Base-by-base conservation (phyloP, 345 rosid genomes). In the Theobroma cacao region DNA sequence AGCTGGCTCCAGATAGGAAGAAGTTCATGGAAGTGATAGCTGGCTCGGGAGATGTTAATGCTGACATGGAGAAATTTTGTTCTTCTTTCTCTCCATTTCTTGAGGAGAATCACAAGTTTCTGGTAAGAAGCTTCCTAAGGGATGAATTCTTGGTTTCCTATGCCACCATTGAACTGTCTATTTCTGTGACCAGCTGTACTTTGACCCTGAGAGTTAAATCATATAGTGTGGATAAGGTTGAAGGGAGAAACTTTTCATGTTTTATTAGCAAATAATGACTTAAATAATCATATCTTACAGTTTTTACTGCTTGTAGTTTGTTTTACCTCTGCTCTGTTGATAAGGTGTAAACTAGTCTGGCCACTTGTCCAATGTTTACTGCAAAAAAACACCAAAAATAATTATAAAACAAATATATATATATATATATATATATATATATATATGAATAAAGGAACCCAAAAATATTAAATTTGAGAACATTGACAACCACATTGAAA, bases 1-100 rank as follows among this genome's bases (percentile, higher is more conserved):
- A 96, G 89, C 93, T 96, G 72, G 97, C 97, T 56, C 99, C 99
- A 13, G 96, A 94, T 55, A 92, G 98, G 91, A 90, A 92, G 86
- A 96, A 92, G 88, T 96, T 96, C 81, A 94, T 92, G 97, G 95
- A 92, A 10, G 98, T 94, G 20, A 82, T 94, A 64, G 71, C 91
- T 56, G 95, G 99, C 74, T 64, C 97, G 0, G 99, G 99, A 77
- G 92, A 94, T 76, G 70, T 91, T 43, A 80, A 79, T 74, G 89
- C 88, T 40, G 98, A 96, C 86, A 93, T 96, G 90, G 94, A 96
- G 87, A 82, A 81, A 76, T 94, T 96, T 83, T 96, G 98, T 83
- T 18, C 86, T 14, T 75, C 86, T 61, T 96, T 96, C 82, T 80
- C 98, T 74, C 95, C 91, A n/a, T 82, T 92, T 68, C 95, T 96